phyloP scores from a whole-genome alignment of 2,329 filamentous ascomycete genomes.

The Stachybotrys elegans region DNA sequence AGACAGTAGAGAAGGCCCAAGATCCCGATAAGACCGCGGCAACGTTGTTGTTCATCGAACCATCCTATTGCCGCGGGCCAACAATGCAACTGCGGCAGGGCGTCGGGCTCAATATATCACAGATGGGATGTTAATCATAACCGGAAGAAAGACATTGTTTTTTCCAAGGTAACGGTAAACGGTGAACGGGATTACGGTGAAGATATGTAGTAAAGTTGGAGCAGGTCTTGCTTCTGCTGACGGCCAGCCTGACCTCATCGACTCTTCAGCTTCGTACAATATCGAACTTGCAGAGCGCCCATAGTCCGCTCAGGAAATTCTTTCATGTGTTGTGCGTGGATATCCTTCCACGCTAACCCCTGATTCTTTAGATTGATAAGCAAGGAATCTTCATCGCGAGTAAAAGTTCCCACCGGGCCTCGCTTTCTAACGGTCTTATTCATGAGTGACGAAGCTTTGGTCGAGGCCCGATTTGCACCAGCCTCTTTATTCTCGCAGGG shows the following conservation, averaged over 20 bases:
- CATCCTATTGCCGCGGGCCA: too few relatives aligned
- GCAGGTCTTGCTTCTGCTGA: neutral
- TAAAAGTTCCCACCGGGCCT: neutral
- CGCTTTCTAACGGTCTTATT: neutral
- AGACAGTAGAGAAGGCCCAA: too few relatives aligned
- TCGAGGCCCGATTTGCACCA: neutral
- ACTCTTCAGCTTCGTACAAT: neutral
- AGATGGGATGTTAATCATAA: too few relatives aligned
- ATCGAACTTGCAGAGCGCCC: neutral
- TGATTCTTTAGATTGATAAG: neutral
- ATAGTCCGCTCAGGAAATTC: neutral
- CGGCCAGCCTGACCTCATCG: neutral
- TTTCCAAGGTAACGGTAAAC: neutral
- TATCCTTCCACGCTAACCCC: neutral
- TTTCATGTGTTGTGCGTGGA: neutral
- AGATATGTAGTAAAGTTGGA: too few relatives aligned
- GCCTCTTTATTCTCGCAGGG: neutral
- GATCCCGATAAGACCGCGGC: too few relatives aligned
- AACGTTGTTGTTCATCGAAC: too few relatives aligned
- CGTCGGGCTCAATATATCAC: too few relatives aligned
- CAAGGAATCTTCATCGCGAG: neutral
- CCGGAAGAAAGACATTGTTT: too few relatives aligned
- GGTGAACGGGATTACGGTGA: neutral
- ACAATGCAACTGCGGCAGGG: too few relatives aligned
- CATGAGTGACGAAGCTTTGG: neutral